phyloP scores from a whole-genome alignment of 129 eudicot genomes.

The Rutidosis leptorrhynchoides region DNA sequence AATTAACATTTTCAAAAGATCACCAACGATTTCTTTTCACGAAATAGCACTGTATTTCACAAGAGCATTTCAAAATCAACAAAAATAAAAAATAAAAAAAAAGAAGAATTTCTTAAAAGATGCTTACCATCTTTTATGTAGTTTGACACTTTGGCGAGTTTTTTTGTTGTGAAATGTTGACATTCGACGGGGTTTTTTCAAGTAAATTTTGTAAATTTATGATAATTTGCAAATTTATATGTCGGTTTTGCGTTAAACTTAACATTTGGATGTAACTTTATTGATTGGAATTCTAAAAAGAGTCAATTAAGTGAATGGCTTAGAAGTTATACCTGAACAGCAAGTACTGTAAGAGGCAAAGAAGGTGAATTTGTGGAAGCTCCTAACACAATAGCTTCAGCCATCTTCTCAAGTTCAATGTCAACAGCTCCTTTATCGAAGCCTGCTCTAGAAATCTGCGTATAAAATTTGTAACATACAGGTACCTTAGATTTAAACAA shows the following conservation, averaged over 20 bases:
- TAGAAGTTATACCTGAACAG: conserved; percentile 60
- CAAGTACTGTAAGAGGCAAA: conserved; percentile 69
- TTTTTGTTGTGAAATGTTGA: too few species aligned
- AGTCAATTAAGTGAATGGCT: background rate
- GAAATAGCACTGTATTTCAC: too few species aligned
- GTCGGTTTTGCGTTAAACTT: background rate
- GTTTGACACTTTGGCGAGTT: too few species aligned
- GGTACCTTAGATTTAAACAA: background rate
- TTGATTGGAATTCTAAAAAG: too few species aligned
- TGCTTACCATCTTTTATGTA: too few species aligned
- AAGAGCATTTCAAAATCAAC: too few species aligned
- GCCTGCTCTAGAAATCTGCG: conserved; percentile 43
- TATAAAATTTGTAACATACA: background rate
- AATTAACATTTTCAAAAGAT: too few species aligned
- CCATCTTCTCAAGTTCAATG: conserved; percentile 61
- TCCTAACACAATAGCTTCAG: conserved; percentile 60
- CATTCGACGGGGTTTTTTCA: background rate
- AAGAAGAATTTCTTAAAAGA: too few species aligned
- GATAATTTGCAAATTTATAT: background rate
- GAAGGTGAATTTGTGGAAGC: conserved; percentile 59
- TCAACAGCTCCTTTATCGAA: conserved; percentile 51
- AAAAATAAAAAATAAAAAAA: too few species aligned
- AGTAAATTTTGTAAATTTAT: too few species aligned
- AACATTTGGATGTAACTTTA: background rate
- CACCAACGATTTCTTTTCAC: too few species aligned